phyloP scores from a whole-genome alignment of 768 basidiomycete species.

The Coprinellus micaceus region DNA sequence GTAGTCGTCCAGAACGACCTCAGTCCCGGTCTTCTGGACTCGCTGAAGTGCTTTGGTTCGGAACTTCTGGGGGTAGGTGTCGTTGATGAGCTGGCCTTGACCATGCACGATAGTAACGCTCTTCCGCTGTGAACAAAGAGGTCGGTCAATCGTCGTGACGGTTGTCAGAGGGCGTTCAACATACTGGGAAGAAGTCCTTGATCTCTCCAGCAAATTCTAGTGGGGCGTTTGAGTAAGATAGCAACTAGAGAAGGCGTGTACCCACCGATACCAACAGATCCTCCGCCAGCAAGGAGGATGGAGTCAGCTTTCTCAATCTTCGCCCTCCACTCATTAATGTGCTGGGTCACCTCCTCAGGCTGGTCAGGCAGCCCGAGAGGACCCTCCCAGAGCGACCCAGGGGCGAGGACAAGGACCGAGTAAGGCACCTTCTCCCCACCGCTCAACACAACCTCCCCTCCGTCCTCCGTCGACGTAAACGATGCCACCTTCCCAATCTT shows the following conservation, averaged over 20 bases:
- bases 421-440: constrained; percentile 33
- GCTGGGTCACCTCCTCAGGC: constrained; percentile 9
- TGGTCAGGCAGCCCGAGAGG: constrained; percentile 28
- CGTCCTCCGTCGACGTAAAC: constrained; percentile 19
- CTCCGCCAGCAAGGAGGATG: constrained; percentile 24
- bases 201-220: constrained; percentile 24
- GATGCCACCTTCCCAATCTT: constrained; percentile 32
- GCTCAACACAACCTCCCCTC: constrained; percentile 43
- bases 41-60: constrained; percentile 39
- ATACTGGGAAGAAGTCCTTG: constrained; percentile 23
- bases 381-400: constrained; percentile 48
- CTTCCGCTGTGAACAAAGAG: constrained; percentile 31
- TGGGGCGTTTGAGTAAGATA: not conserved
- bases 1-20: constrained; percentile 46
- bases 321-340: constrained; percentile 18
- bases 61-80: constrained; percentile 47
- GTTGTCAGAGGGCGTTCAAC: not conserved
- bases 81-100: constrained; percentile 42
- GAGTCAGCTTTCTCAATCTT: constrained; percentile 20
- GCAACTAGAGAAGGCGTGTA: not conserved
- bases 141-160: too few relatives aligned
- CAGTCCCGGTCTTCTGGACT: constrained; percentile 36
- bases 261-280: constrained; percentile 23
- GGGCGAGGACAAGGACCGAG: constrained; percentile 50
- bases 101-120: constrained; percentile 57